Conservation (phyloP, 169 alveolate genomes). For the Eimeria brunetti region DNA sequence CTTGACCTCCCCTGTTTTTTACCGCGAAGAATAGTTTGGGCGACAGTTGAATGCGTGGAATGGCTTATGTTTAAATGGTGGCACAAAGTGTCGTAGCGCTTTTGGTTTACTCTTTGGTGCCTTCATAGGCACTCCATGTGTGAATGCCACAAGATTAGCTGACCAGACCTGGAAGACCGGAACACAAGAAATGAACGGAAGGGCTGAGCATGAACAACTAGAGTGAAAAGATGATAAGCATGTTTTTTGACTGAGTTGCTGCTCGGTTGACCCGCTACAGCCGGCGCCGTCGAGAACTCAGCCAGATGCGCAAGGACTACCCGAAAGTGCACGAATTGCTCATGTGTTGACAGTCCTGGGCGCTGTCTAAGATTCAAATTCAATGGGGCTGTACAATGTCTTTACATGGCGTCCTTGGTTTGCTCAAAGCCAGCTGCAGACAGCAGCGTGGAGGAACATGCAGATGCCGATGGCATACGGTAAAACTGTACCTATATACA, state of each 20-base stretch:
- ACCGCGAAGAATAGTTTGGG: background rate
- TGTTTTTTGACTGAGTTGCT: background rate
- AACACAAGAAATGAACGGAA: background rate
- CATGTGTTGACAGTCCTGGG: background rate
- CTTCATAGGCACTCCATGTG: too few species aligned
- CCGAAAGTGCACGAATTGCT: background rate
- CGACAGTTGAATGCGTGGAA: background rate
- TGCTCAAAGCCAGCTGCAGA: background rate
- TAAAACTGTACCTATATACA: background rate
- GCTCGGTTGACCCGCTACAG: background rate
- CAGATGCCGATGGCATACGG: background rate
- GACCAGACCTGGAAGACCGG: background rate
- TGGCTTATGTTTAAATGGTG: background rate
- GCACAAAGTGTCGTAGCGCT: too few species aligned
- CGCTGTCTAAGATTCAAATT: background rate
- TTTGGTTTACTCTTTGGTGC: too few species aligned
- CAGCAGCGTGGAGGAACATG: background rate
- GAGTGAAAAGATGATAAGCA: background rate
- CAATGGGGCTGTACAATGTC: background rate
- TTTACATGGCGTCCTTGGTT: background rate
- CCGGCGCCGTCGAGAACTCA: background rate
- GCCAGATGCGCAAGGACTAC: background rate
- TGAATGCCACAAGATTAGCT: too few species aligned
- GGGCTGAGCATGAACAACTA: conserved; percentile 6
- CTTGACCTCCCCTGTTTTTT: background rate